Base-by-base conservation (phyloP, 1,284 basidiomycete genomes). In the Mycena citricolor region DNA sequence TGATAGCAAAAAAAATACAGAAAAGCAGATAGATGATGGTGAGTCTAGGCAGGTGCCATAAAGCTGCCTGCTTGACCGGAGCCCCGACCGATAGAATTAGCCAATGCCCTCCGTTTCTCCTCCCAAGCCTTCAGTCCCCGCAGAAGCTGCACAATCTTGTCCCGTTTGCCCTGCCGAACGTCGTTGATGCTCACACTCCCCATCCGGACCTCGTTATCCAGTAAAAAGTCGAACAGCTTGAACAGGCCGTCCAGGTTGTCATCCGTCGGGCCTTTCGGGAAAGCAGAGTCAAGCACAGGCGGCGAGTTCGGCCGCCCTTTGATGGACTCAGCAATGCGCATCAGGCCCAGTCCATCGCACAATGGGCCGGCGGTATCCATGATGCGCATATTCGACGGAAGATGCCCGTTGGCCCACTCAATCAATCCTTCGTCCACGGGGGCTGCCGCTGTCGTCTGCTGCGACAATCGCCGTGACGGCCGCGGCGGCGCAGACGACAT, bases 141-240 rank as follows among this genome's bases (percentile, higher is more conserved):
- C 54, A 95, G 63, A 20, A 95, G 68, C 60, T 90, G 82, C 7
- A 84, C 57, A 52, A 94, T 79, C 68, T 89, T 91, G 32, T 85
- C 83, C 31, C 78, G 70, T 61, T 86, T 88, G 29, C 87, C 90
- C 49, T 79, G 77, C 41, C 88, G 73, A 32, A 97, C 74, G 63
- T 95, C 93, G 60, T 94, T 94, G 66, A 95, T 92, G 57, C 88
- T 93, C 24, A 94, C 85, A 51, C 77, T 81, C 8, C 86, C 91
- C 71, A 93, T 88, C 66, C 87, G 87, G 45, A 94, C 81, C 42
- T 90, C 90, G 51, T 90, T 88, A 57, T 93, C 90, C 31, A 94
- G 77, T 40, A 94, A 66, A 63, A 90, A 91, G 65, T 94, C 91
- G 66, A 93, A 92, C 48, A 94, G 71, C 47, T 81, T 77, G 70